Conservation (phyloP, 2,329 filamentous ascomycete species). For the Claviceps citrina region DNA sequence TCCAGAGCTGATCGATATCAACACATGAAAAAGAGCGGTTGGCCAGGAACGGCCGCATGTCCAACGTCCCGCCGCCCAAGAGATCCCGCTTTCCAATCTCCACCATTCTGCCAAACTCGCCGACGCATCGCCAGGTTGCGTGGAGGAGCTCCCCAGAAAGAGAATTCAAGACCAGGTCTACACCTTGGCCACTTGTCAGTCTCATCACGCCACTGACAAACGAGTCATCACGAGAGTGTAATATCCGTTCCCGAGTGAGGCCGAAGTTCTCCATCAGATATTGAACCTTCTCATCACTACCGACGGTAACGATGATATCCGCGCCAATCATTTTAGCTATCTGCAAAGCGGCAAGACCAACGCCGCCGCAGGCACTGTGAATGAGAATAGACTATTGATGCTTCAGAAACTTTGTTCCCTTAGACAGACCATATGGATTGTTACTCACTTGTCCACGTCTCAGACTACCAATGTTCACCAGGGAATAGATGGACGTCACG, state of each 20-base stretch:
- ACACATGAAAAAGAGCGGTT: not conserved
- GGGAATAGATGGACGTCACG: conserved; percentile 15
- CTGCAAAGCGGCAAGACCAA: conserved; percentile 17
- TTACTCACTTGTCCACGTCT: conserved; percentile 4
- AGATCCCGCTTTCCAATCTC: conserved; percentile 23
- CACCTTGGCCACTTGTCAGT: conserved; percentile 12
- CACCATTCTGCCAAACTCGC: conserved; percentile 19
- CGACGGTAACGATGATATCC: not conserved
- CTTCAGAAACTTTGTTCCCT: no score
- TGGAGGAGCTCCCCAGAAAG: conserved; percentile 13
- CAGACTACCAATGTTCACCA: conserved; percentile 5
- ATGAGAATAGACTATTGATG: conserved; percentile 17
- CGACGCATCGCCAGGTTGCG: conserved; percentile 20
- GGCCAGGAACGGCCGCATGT: conserved; percentile 19
- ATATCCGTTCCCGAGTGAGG: not conserved
- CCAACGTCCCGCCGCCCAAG: conserved; percentile 20
- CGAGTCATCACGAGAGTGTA: not conserved
- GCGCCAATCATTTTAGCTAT: not conserved
- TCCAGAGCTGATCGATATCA: not conserved
- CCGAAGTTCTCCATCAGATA: not conserved
- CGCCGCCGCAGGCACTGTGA: conserved; percentile 16
- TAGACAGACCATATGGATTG: no score
- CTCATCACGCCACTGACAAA: conserved; percentile 8
- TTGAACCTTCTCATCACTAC: not conserved
- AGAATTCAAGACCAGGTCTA: conserved; percentile 16